Percentiles rank a stretch among this genome's conserved stretches.
Conservation (phyloP, 257 asterid genomes). For the Ehretia macrophylla region DNA sequence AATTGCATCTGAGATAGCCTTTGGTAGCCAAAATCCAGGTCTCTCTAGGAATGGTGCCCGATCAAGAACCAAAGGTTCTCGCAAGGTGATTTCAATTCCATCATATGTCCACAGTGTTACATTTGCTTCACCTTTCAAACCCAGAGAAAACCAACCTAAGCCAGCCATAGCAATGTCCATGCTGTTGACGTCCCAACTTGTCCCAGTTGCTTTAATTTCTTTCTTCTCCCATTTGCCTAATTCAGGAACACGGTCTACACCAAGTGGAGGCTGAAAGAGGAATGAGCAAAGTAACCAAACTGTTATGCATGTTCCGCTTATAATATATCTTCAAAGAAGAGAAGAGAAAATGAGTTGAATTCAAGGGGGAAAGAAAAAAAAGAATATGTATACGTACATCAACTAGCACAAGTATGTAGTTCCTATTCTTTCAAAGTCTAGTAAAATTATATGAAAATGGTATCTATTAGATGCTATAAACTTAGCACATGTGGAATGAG, state of each 20-base stretch:
- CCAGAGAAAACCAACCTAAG: conserved; percentile 85
- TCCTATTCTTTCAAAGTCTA: no score
- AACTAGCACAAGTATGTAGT: no score
- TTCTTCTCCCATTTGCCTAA: conserved; percentile 65
- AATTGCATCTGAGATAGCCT: conserved; percentile 80
- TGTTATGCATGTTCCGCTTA: no score
- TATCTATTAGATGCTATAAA: no score
- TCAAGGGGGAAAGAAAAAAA: no score
- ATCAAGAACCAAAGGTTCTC: conserved; percentile 91
- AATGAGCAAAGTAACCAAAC: neutral
- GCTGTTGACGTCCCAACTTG: conserved; percentile 87
- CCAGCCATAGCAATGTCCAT: conserved; percentile 77
- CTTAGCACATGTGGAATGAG: no score
- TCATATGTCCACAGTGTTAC: conserved; percentile 68
- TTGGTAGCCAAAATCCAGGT: conserved; percentile 92
- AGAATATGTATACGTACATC: no score
- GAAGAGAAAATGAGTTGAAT: no score
- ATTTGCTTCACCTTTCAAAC: conserved; percentile 84
- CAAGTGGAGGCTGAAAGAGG: conserved; percentile 68
- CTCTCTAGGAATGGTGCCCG: conserved; percentile 70
- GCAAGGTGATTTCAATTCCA: conserved; percentile 49
- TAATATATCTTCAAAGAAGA: no score
- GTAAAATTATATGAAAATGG: no score
- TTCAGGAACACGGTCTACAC: conserved; percentile 53
- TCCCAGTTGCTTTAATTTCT: conserved; percentile 62